Percentiles rank a stretch among this genome's conserved stretches.
phyloP scores from a whole-genome alignment of 306 rosid genomes.

The Arachis stenosperma region DNA sequence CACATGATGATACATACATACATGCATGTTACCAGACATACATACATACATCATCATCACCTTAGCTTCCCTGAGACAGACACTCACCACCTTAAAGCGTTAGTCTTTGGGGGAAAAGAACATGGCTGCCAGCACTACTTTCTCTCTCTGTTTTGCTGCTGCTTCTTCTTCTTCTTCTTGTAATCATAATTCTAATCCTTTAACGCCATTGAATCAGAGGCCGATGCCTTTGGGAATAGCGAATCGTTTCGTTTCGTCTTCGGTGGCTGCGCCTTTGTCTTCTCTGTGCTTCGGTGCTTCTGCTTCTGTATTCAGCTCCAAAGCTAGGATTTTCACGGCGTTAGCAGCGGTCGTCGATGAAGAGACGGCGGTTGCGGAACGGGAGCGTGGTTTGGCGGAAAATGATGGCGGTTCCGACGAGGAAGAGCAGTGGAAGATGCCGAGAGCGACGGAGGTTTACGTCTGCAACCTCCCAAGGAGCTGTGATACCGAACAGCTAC shows the following conservation, averaged over 20 bases:
- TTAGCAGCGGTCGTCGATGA: slow-evolving; percentile 41
- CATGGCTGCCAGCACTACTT: slow-evolving; percentile 29
- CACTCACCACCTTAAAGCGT: neutral
- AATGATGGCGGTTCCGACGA: slow-evolving; percentile 34
- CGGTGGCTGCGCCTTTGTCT: neutral
- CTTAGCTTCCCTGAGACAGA: neutral
- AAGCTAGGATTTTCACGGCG: slow-evolving; percentile 31
- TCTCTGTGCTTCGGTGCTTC: neutral
- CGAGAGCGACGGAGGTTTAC: slow-evolving; percentile 57
- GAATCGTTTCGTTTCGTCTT: slow-evolving; percentile 10
- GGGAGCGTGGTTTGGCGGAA: neutral
- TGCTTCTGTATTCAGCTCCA: neutral
- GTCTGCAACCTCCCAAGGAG: slow-evolving; percentile 74
- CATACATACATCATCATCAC: neutral
- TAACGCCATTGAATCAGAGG: neutral
- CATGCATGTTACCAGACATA: neutral
- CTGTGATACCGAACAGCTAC: slow-evolving; percentile 53
- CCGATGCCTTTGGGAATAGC: neutral
- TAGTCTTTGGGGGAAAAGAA: neutral
- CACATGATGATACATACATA: no score
- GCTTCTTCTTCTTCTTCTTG: neutral
- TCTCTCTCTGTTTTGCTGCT: neutral
- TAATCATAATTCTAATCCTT: neutral
- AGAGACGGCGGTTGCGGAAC: slow-evolving; percentile 27
- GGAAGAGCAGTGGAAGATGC: slow-evolving; percentile 25